Evolutionary conservation across 441 rosid genomes (phyloP), one percentile per base, ranked within the genome.

Genomic region (Iberis amara): DNA sequence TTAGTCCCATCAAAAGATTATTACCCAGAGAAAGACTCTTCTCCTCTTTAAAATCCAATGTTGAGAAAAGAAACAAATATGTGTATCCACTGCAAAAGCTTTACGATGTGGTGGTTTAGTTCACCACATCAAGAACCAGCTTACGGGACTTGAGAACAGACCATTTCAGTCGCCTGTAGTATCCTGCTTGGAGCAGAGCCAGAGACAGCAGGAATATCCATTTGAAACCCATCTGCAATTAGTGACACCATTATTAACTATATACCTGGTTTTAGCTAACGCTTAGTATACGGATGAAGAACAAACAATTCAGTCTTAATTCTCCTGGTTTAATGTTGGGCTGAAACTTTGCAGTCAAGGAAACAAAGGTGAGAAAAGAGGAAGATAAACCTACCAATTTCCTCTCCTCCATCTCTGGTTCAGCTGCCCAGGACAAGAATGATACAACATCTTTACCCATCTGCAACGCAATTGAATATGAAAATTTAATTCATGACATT

Each of bases 331-430:
- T 7, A 3, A 8, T 58, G 21, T 18, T 18, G 21, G 21, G 6
- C 30, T 26, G 30, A 26, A 26, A 26, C 30, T 26, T 26, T 26
- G 30, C 30, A 4, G 30, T 6, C 30, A 26, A 26, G 30, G 30
- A 6, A 26, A 18, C 21, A 18, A 30, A 40, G 6, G 21, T 5
- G n/a, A 15, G 31, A 46, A 27, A 38, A 42, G 9, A 32, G 39
- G 8, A 40, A 38, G 49, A 13, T 3, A 27, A 50, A 51, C 57
- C 5, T 76, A 91, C 98, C 90, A 88, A 64, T 72, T 91, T 88
- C 68, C 98, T 78, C 65, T 91, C 98, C 72, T 91, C 96, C 98
- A 91, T 85, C 74, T 91, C 98, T 10, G 96, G 98, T 62, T 91
- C 98, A 12, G 98, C 98, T 36, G 98, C 98, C 98, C 98, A 91